phyloP scores from a whole-genome alignment of 768 basidiomycete species.

The Coprinopsis cinerea region DNA sequence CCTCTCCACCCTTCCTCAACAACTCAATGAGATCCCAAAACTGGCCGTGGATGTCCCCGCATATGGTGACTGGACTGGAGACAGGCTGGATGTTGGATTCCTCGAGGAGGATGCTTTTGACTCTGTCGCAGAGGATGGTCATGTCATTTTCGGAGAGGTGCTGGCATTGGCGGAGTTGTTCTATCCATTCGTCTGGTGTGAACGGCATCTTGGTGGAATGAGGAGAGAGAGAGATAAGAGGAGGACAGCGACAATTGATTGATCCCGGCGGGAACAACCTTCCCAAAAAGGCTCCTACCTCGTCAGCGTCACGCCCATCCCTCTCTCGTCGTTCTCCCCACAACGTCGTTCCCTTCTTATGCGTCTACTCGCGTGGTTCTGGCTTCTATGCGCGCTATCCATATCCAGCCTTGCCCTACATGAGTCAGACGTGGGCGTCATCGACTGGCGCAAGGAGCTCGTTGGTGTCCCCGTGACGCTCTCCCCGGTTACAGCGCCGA shows the following conservation, averaged over 20 bases:
- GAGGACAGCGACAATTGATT: neutral
- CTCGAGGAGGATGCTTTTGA: slow-evolving; percentile 85
- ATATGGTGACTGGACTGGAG: slow-evolving; percentile 87
- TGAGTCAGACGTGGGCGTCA: slow-evolving; percentile 68
- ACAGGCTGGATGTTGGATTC: slow-evolving; percentile 98
- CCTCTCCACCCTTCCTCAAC: slow-evolving; percentile 75
- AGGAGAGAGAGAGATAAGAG: slow-evolving; percentile 6
- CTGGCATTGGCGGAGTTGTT: slow-evolving; percentile 79
- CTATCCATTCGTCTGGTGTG: slow-evolving; percentile 77
- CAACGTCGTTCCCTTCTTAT: slow-evolving; percentile 15
- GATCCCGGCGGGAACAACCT: no score
- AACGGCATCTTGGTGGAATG: slow-evolving; percentile 16
- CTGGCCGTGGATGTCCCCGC: slow-evolving; percentile 96
- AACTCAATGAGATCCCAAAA: slow-evolving; percentile 96
- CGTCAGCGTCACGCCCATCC: neutral
- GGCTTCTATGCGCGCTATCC: slow-evolving; percentile 16
- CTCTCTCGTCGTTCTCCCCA: neutral
- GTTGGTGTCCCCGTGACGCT: slow-evolving; percentile 65
- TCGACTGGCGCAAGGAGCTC: slow-evolving; percentile 84
- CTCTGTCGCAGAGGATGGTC: slow-evolving; percentile 87
- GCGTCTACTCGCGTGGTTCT: slow-evolving; percentile 21
- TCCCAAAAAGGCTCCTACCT: neutral
- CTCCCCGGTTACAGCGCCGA: slow-evolving; percentile 48
- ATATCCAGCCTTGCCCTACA: slow-evolving; percentile 44
- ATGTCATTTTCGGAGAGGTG: slow-evolving; percentile 90